Base-by-base conservation (phyloP, 2,329 filamentous ascomycete species). In the Aspergillus flavus region DNA sequence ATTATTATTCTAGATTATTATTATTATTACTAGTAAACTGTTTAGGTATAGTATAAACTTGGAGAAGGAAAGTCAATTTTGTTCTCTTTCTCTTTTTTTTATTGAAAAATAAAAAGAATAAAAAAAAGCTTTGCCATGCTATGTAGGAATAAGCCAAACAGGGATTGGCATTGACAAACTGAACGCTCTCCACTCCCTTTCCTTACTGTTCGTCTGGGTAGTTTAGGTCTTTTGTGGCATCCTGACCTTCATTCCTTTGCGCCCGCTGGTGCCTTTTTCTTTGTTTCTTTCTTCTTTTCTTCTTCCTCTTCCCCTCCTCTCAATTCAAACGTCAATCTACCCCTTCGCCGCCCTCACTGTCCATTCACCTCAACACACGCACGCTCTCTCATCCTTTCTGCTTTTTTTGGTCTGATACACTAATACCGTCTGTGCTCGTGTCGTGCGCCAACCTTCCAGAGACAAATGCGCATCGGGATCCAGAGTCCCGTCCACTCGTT, bases 401-500 rank as follows among this genome's bases (percentile, higher is more conserved):
- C 26, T 48, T 26, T 23, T 28, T 41, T 41, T 52, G 45, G 41
- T 56, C 23, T 54, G 32, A 45, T 56, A 30, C 32, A 26, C 58
- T 61, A 16, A 45, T 45, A 23, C 30, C n/a, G 30, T 30, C 23
- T 11, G 23, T 58, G 34, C 26, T 12, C n/a, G 21, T 30, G 30
- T 58, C 16, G 19, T 52, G 11, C n/a, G 16, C 26, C 30, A 6
- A 11, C 30, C 48, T 21, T 23, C 28, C 21, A 26, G 41, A 19
- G 58, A 43, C 52, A 34, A 26, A 53, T 39, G 45, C 36, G 30
- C 50, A 45, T 63, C 46, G 41, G 53, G 32, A 28, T 26, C 28
- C 19, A 54, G 36, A 39, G 41, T 60, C 58, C 60, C 39, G 54
- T 60, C 58, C 58, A 56, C 32, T 61, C 57, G 48, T 63, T 52